phyloP scores from a whole-genome alignment of 768 basidiomycete genomes.

The Phlebiopsis gigantea region DNA sequence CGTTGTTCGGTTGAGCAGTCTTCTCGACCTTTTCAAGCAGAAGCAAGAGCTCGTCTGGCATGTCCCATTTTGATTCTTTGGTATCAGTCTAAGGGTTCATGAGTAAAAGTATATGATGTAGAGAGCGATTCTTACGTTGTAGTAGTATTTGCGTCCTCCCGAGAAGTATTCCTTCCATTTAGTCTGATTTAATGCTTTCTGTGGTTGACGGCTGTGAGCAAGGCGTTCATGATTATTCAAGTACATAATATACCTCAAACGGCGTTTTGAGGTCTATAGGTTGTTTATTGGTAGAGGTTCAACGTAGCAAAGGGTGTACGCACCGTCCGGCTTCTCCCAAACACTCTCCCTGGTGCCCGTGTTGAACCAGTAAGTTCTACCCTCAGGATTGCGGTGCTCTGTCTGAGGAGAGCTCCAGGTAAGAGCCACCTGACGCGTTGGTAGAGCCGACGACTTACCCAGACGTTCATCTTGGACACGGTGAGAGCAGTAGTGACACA shows the following conservation, averaged over 20 bases:
- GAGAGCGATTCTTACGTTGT: conserved; percentile 51
- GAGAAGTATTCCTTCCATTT: conserved; percentile 97
- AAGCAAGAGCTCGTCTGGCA: conserved; percentile 89
- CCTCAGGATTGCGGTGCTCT: conserved; percentile 92
- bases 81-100: conserved; percentile 55
- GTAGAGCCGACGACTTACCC: conserved; percentile 12
- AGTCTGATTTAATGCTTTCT: conserved; percentile 87
- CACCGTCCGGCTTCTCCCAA: conserved; percentile 98
- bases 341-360: conserved; percentile 83
- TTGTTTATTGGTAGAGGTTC: too few relatives aligned
- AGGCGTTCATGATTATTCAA: neutral
- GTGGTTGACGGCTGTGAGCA: neutral
- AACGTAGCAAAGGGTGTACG: conserved; percentile 18
- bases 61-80: conserved; percentile 97
- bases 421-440: neutral
- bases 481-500: neutral
- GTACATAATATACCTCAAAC: conserved; percentile 61
- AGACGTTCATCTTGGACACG: conserved; percentile 10
- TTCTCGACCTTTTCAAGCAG: conserved; percentile 83
- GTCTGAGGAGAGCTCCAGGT: conserved; percentile 49
- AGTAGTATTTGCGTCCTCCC: conserved; percentile 87
- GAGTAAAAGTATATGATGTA: neutral
- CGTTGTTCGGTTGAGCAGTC: conserved; percentile 42
- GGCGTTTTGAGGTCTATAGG: conserved; percentile 78
- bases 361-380: conserved; percentile 99